Evolutionary conservation across 441 rosid genomes (phyloP).

Genomic region (Croton setiger): DNA sequence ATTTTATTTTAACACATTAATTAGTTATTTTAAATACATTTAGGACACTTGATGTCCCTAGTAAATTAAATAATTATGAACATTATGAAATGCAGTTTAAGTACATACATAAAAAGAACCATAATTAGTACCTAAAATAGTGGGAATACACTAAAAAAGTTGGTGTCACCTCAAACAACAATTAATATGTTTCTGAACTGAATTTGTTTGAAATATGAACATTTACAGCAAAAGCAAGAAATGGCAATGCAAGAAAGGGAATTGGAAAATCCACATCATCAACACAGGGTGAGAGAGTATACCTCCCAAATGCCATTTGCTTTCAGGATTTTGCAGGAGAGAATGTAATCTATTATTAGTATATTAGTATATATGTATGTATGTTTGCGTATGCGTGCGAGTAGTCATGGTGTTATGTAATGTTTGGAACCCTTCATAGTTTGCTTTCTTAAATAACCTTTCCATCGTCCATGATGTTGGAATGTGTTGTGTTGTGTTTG

Average conservation of each 20-base stretch:
- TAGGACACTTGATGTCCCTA: not conserved
- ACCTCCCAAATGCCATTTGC: constrained; percentile 47
- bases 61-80: not conserved
- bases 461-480: not conserved
- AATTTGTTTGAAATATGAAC: no score
- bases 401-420: not conserved
- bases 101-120: not conserved
- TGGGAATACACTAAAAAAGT: not conserved
- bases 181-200: not conserved
- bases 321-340: constrained; percentile 66
- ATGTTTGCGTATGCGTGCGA: not conserved
- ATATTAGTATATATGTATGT: not conserved
- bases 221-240: constrained; percentile 56
- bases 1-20: not conserved
- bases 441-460: not conserved
- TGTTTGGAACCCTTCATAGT: not conserved
- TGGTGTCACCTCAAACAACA: constrained; percentile 1
- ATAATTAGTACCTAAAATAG: not conserved
- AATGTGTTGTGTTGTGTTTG: no score
- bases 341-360: constrained; percentile 27
- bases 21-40: no score
- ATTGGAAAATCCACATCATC: constrained; percentile 43
- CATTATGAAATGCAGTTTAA: constrained; percentile 1
- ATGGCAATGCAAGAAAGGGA: constrained; percentile 49
- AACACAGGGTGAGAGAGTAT: constrained; percentile 37